Evolutionary conservation across 345 rosid genomes (phyloP).

Genomic region (Noccaea bulbosa): DNA sequence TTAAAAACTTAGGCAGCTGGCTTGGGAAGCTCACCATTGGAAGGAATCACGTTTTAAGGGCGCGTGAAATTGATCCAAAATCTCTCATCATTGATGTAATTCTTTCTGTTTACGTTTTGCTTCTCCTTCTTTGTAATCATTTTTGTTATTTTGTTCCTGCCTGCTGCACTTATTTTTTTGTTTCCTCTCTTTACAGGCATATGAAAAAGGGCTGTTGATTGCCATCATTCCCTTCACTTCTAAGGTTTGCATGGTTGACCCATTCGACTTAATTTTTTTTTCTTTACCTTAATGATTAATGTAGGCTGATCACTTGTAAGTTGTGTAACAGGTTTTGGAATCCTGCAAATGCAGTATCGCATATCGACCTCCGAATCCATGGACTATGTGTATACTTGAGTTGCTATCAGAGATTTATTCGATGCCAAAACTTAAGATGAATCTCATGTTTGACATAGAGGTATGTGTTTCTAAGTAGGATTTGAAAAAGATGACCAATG

Average conservation of each 20-base stretch:
- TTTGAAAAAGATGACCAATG: slow-evolving; percentile 4
- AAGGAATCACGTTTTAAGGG: slow-evolving; percentile 76
- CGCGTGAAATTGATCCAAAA: slow-evolving; percentile 90
- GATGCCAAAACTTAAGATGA: slow-evolving; percentile 93
- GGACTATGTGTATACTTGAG: slow-evolving; percentile 92
- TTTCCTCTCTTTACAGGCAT: slow-evolving; percentile 57
- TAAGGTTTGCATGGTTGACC: slow-evolving; percentile 55
- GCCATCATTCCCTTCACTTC: slow-evolving; percentile 90
- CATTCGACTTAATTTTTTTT: neutral
- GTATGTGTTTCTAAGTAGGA: slow-evolving; percentile 39
- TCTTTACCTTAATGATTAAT: neutral
- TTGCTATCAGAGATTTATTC: slow-evolving; percentile 80
- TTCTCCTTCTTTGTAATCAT: neutral
- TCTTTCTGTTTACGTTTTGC: slow-evolving; percentile 1
- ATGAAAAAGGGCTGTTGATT: slow-evolving; percentile 88
- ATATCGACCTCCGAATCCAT: slow-evolving; percentile 94
- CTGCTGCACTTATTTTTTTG: neutral
- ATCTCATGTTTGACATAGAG: slow-evolving; percentile 95
- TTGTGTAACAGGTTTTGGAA: slow-evolving; percentile 63
- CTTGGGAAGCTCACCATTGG: slow-evolving; percentile 90
- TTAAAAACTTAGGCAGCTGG: slow-evolving; percentile 93
- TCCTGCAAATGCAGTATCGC: slow-evolving; percentile 84
- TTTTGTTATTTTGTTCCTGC: neutral
- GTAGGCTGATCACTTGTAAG: neutral
- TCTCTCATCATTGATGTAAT: slow-evolving; percentile 80